Evolutionary conservation across 2,329 filamentous ascomycete genomes (phyloP), one percentile per base, ranked within the genome.

Genomic region (Helminthosporium solani): DNA sequence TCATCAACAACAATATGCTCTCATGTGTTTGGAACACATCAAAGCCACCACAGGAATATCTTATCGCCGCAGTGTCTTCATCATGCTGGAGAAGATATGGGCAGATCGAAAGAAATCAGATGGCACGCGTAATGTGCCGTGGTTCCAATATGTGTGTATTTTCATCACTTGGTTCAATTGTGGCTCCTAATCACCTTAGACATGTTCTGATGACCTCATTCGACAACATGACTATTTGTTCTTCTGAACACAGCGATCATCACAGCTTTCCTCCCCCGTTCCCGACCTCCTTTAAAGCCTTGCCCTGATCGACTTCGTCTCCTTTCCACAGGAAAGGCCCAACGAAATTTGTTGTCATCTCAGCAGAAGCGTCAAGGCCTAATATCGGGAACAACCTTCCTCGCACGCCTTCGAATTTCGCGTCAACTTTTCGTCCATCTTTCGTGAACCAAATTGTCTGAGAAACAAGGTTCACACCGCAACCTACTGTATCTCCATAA

Each of bases 221-320:
- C 30, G 50, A 6, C 52, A 54, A 30, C 52, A 54, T 20, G 52
- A 51, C 12, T 54, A 50, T 21, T 20, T 54, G 15, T 54, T 52
- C 40, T 52, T 52, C 30, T 54, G 25, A 52, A 30, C 18, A 3
- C 19, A 5, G 2, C 2, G 16, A 3, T 15, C 19, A 18, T 15
- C 33, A 16, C 6, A 5, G 30, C 23, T 25, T 25, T 9, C 9
- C 23, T 6, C 23, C 23, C 23, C 23, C 9, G 9, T 25, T 9
- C 9, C 23, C 23, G 23, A 25, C 23, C 23, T 5, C 23, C 23
- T 25, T 9, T 25, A 14, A 14, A 33, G 31, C 31, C 12, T 18
- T 33, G 14, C 12, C 27, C n/a, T 33, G 6, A 5, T 33, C 31
- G 12, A 33, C 31, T 5, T 33, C 12, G 31, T 40, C 36, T 28